Percentiles rank a stretch among this genome's conserved stretches.
Conservation (phyloP, 305 asterid species). For the Caryopteris hybrid region DNA sequence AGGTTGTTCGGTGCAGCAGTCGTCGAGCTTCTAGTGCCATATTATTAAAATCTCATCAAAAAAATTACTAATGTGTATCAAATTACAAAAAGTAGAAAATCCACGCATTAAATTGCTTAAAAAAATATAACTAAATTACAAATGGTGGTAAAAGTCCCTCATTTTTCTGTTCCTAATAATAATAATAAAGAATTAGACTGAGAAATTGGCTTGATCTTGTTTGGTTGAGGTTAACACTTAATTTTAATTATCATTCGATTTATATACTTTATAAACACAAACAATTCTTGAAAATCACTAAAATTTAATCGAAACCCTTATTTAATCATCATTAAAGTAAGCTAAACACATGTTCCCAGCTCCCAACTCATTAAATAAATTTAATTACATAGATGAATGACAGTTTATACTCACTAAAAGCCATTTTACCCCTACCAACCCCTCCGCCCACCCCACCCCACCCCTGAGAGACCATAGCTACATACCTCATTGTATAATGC, state of each 20-base stretch:
- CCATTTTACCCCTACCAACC: not conserved
- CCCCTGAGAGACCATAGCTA: not conserved
- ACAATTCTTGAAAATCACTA: not conserved
- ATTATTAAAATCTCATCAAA: no score
- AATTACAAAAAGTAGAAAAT: no score
- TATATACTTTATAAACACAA: not conserved
- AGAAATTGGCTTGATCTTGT: no score
- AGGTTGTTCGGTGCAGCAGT: no score
- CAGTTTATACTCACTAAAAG: not conserved
- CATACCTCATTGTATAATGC: not conserved
- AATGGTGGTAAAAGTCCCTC: no score
- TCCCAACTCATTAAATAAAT: constrained; percentile 1
- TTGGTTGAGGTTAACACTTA: no score
- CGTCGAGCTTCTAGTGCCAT: no score
- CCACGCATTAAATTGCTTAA: no score
- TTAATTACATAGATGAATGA: not conserved
- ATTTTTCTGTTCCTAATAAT: no score
- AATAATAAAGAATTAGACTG: no score
- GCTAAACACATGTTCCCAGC: constrained; percentile 12
- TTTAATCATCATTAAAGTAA: not conserved
- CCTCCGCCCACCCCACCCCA: not conserved
- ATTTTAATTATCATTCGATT: not conserved
- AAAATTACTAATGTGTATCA: no score
- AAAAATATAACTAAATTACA: no score
- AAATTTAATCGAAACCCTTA: not conserved